Conservation (phyloP, 305 asterid species). For the Fraxinus latifolia region DNA sequence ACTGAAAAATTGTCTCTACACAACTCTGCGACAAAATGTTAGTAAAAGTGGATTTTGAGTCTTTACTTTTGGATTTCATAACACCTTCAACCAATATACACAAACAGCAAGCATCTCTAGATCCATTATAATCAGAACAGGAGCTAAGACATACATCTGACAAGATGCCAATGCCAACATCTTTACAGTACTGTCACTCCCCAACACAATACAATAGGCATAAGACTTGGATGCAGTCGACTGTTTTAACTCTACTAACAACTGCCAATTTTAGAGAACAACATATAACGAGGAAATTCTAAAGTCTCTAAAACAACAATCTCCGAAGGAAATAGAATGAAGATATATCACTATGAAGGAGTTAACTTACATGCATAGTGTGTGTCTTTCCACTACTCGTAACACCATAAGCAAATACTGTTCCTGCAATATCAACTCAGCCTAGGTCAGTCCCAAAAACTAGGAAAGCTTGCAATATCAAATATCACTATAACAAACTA, state of each 20-base stretch:
- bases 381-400: constrained; percentile 99
- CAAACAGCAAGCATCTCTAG: neutral
- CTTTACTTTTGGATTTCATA: constrained; percentile 11
- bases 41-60: neutral
- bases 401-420: constrained; percentile 99
- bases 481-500: constrained; percentile 7
- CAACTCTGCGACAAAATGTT: constrained; percentile 8
- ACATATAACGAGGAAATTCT: constrained; percentile 7
- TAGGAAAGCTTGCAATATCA: neutral
- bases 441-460: constrained; percentile 18
- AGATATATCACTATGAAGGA: constrained; percentile 17
- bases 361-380: constrained; percentile 92
- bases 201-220: neutral
- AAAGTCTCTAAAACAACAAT: constrained; percentile 10
- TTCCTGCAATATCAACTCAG: constrained; percentile 59
- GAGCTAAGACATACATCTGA: neutral
- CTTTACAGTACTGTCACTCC: neutral
- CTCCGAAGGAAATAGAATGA: neutral
- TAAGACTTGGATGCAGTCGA: neutral
- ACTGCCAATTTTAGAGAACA: constrained; percentile 10
- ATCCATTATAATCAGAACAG: neutral
- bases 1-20: neutral
- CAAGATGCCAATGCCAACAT: constrained; percentile 2
- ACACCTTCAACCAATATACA: constrained; percentile 2
- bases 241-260: constrained; percentile 8